These are phyloP conservation scores for Nakaseomyces bracarensis DNA, from an alignment of 1,139 yeast species.

Conservation along the genomic window DNA sequence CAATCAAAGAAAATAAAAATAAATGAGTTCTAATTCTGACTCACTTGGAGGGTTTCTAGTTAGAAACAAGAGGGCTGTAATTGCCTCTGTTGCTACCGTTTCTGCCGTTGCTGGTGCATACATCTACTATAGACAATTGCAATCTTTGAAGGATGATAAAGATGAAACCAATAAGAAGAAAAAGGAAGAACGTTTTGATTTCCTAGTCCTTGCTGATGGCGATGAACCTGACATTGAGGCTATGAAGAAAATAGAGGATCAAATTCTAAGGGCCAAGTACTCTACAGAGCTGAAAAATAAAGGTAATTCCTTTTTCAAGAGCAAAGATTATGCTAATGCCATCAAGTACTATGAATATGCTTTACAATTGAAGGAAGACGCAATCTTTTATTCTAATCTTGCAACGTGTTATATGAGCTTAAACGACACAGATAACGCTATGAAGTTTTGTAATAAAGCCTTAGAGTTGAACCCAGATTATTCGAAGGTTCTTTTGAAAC, in stretches of 20 bases:
- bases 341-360: conserved; percentile 74
- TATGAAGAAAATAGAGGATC: conserved; percentile 28
- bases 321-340: conserved; percentile 62
- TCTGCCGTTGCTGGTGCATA: conserved; percentile 56
- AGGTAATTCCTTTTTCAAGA: conserved; percentile 75
- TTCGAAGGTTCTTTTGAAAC: conserved; percentile 73
- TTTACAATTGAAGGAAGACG: conserved; percentile 63
- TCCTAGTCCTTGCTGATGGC: conserved; percentile 11
- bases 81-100: conserved; percentile 55
- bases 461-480: conserved; percentile 80
- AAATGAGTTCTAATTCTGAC: neutral
- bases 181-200: neutral
- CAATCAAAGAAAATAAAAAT: neutral
- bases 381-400: conserved; percentile 86
- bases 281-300: conserved; percentile 78
- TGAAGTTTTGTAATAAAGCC: conserved; percentile 82
- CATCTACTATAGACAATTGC: conserved; percentile 39
- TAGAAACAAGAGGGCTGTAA: conserved; percentile 51
- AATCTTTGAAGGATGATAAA: conserved; percentile 16
- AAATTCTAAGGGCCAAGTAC: conserved; percentile 49
- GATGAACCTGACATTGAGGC: conserved; percentile 53
- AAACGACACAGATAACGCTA: conserved; percentile 69
- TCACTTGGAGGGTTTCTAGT: conserved; percentile 38
- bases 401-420: conserved; percentile 91
- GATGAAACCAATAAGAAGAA: conserved; percentile 11